Percentiles rank a stretch among this genome's conserved stretches.
Conservation (phyloP, 495 filamentous ascomycete genomes). For the Pseudevernia furfuracea region DNA sequence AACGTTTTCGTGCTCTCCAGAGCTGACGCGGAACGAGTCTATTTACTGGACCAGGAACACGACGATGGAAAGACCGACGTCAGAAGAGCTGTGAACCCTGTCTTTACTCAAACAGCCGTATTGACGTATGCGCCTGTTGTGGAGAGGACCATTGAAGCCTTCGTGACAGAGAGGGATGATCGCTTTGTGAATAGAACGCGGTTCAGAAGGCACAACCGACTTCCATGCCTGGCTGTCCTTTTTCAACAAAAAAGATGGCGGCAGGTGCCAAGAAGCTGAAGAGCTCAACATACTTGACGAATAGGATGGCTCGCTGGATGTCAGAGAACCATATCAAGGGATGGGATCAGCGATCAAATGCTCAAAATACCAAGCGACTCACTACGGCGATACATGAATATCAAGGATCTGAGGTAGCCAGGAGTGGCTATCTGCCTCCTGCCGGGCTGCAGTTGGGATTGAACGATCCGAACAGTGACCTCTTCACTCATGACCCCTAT, state of each 20-base stretch:
- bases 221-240: slow-evolving; percentile 70
- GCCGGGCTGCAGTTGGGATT: neutral
- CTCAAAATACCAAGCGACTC: neutral
- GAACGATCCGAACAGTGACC: neutral
- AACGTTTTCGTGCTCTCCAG: no score
- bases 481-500: neutral
- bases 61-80: no score
- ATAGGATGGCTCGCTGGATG: neutral
- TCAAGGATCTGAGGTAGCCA: neutral
- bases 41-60: no score
- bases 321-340: neutral
- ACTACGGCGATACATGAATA: neutral
- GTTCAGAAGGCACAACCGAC: slow-evolving; percentile 43
- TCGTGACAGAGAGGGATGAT: slow-evolving; percentile 54
- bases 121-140: slow-evolving; percentile 70
- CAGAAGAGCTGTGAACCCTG: slow-evolving; percentile 59
- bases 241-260: slow-evolving; percentile 31
- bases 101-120: slow-evolving; percentile 66
- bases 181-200: slow-evolving; percentile 45
- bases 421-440: neutral
- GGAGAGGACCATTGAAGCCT: slow-evolving; percentile 54
- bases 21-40: no score
- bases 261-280: neutral
- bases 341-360: neutral
- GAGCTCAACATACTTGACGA: neutral